Evolutionary conservation across 2,329 filamentous ascomycete genomes (phyloP), one percentile per base, ranked within the genome.

Genomic region (Pezicula carpinea): DNA sequence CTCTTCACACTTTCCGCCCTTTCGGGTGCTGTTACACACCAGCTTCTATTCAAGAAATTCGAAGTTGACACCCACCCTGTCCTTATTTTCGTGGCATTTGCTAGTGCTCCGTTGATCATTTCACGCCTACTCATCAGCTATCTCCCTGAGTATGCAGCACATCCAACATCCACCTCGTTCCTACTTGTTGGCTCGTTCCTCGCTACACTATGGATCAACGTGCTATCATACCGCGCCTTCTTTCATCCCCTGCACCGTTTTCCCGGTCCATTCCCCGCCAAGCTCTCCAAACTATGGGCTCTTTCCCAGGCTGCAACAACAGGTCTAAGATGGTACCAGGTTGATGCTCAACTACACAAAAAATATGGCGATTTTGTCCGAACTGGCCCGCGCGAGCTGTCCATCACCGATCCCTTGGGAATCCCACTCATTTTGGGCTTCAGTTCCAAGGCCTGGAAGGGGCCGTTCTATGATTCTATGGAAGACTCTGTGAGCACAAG

Each of bases 401-500:
- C 50, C 47, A 67, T 54, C 46, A 54, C 43, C 5, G 51, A 58
- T 29, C 52, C 49, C 6, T 56, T 57, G 1, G 61, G 58, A 0
- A 48, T 62, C 56, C 6, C 56, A 62, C 22, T 61, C 69, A 3
- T 61, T 60, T 50, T 72, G 68, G 26, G 55, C 49, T 15, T 75
- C 74, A 50, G 57, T 55, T 2, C 54, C 61, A 0, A 74, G 65
- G 63, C 52, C 63, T 66, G 21, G 51, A 55, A 10, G n/a, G 40
- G 1, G 40, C 48, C 15, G 34, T 47, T 44, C 23, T 47, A 43
- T 46, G 22, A 62, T 56, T 11, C 39, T 42, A n/a, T 67, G 65
- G 15, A 56, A 11, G 50, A 53, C 1, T 68, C 68, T 0, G 53
- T 76, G 47, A 66, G 71, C 34, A 65, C 64, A 13, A 61, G 57